Conservation (phyloP, 352 stramenopile genomes). For the Phytophthora vignae region DNA sequence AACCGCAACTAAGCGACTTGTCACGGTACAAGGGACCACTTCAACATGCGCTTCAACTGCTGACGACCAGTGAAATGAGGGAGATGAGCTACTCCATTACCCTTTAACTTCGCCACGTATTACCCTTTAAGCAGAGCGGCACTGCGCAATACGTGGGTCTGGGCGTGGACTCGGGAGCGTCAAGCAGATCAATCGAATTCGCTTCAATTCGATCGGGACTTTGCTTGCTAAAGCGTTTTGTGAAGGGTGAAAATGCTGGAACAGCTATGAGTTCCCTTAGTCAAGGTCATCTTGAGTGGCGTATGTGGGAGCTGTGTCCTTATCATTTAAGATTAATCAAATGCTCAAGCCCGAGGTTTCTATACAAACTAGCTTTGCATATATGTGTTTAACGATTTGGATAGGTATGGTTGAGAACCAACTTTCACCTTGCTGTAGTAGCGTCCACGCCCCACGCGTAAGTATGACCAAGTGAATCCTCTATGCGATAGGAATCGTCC, state of each 20-base stretch:
- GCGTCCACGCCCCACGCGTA: conserved; percentile 36
- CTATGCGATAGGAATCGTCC: conserved; percentile 28
- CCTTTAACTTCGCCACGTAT: background rate
- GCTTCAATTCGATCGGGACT: too few species aligned
- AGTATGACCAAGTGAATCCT: conserved; percentile 24
- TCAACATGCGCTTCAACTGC: conserved; percentile 4
- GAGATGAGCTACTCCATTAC: background rate
- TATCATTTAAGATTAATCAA: too few species aligned
- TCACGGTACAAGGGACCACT: background rate
- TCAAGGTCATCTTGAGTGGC: too few species aligned
- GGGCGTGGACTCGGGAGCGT: background rate
- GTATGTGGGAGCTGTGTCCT: too few species aligned
- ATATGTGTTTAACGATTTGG: too few species aligned
- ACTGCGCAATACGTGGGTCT: background rate
- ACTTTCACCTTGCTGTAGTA: background rate
- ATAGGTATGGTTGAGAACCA: too few species aligned
- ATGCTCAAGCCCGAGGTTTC: too few species aligned
- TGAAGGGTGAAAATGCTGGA: too few species aligned
- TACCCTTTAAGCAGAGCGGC: background rate
- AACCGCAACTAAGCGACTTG: conserved; percentile 14
- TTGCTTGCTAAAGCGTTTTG: background rate
- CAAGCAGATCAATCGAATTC: too few species aligned
- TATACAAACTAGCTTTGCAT: too few species aligned
- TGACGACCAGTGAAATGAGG: conserved; percentile 10
- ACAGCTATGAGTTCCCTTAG: too few species aligned